Conservation (phyloP, 495 filamentous ascomycete genomes). For the Tuber brumale region DNA sequence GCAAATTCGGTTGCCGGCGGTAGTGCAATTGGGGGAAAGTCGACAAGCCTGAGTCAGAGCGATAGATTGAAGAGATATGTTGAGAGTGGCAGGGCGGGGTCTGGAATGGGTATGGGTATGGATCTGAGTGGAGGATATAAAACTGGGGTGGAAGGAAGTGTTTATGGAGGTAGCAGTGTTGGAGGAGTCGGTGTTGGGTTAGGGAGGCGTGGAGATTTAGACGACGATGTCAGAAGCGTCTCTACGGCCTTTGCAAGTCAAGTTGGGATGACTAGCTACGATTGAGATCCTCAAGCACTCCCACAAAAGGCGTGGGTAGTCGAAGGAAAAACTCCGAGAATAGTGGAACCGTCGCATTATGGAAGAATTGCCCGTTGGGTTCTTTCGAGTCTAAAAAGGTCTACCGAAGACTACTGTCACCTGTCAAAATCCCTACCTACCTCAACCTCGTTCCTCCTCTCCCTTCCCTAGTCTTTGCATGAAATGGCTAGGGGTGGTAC, state of each 20-base stretch:
- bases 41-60: slow-evolving; percentile 75
- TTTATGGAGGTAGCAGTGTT: slow-evolving; percentile 63
- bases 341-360: slow-evolving; percentile 31
- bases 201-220: slow-evolving; percentile 46
- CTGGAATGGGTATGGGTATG: slow-evolving; percentile 38
- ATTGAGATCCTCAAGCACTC: slow-evolving; percentile 54
- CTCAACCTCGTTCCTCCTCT: slow-evolving; percentile 2
- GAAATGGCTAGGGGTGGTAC: neutral
- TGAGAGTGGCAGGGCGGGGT: slow-evolving; percentile 57
- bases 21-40: slow-evolving; percentile 48
- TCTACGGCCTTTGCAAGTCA: slow-evolving; percentile 95
- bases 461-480: neutral
- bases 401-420: slow-evolving; percentile 2
- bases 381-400: slow-evolving; percentile 17
- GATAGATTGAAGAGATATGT: slow-evolving; percentile 83
- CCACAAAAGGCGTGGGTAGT: slow-evolving; percentile 12
- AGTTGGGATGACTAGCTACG: slow-evolving; percentile 73
- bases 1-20: slow-evolving; percentile 28
- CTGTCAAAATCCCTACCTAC: slow-evolving; percentile 3
- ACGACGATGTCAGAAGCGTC: slow-evolving; percentile 91
- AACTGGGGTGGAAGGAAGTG: slow-evolving; percentile 51
- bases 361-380: slow-evolving; percentile 28
- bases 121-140: slow-evolving; percentile 51
- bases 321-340: slow-evolving; percentile 8
- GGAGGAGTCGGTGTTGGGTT: slow-evolving; percentile 48